phyloP scores from a whole-genome alignment of 192 early-diverging fungal genomes.

The Coemansia sp. region DNA sequence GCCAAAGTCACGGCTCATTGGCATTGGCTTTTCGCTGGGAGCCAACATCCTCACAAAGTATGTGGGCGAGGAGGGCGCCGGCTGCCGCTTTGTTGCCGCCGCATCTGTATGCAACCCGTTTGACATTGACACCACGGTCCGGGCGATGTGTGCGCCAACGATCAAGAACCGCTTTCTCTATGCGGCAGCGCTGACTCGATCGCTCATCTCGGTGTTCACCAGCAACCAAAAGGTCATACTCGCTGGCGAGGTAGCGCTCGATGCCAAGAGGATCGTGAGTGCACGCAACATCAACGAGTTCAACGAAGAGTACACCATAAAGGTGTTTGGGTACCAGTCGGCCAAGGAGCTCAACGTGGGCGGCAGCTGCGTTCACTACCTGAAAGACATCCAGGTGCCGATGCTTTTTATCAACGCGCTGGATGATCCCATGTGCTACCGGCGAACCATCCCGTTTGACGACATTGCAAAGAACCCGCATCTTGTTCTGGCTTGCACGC shows the following conservation, averaged over 20 bases:
- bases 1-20: conserved; percentile 71
- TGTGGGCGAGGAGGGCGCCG: conserved; percentile 74
- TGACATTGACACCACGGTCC: conserved; percentile 63
- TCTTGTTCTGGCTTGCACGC: conserved; percentile 75
- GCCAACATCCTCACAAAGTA: conserved; percentile 92
- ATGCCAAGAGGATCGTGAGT: conserved; percentile 45
- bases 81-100: conserved; percentile 73
- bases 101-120: conserved; percentile 85
- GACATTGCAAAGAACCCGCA: conserved; percentile 77
- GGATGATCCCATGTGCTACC: conserved; percentile 84
- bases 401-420: conserved; percentile 79
- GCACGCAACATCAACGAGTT: conserved; percentile 74
- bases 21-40: conserved; percentile 88
- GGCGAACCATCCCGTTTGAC: conserved; percentile 65
- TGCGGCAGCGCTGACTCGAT: conserved; percentile 56
- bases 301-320: conserved; percentile 74
- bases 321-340: conserved; percentile 72
- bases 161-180: conserved; percentile 61
- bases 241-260: conserved; percentile 47
- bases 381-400: conserved; percentile 70
- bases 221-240: conserved; percentile 51
- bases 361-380: conserved; percentile 57
- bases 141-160: conserved; percentile 52
- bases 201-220: conserved; percentile 53
- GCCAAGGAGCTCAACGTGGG: conserved; percentile 75